These are phyloP conservation scores for Euphorbia schlechtendalii DNA, from an alignment of 441 rosid genomes.

Conservation along the genomic window DNA sequence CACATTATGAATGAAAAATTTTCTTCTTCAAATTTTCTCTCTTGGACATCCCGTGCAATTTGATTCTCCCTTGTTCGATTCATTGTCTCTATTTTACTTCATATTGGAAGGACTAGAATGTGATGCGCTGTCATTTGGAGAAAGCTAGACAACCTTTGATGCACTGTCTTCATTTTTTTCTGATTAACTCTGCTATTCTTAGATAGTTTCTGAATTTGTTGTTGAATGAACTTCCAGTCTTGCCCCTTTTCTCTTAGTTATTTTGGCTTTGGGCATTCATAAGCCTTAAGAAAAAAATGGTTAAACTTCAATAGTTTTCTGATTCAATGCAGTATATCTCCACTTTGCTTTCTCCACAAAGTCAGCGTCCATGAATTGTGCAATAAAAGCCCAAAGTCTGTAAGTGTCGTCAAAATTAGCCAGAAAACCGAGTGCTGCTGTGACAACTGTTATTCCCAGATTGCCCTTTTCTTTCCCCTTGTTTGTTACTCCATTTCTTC, in stretches of 20 bases:
- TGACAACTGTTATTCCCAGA: conserved; percentile 54
- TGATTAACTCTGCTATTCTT: background rate
- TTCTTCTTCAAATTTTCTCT: too few relatives aligned
- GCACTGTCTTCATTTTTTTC: too few relatives aligned
- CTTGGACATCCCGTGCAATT: too few relatives aligned
- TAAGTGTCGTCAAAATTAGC: conserved; percentile 72
- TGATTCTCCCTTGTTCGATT: too few relatives aligned
- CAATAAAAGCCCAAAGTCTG: conserved; percentile 76
- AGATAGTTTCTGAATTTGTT: background rate
- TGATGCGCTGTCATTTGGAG: too few relatives aligned
- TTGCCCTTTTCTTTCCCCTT: conserved; percentile 32
- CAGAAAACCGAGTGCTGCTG: conserved; percentile 71
- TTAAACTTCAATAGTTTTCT: conserved; percentile 55
- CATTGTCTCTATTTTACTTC: too few relatives aligned
- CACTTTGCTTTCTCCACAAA: conserved; percentile 79
- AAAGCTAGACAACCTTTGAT: too few relatives aligned
- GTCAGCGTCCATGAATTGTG: conserved; percentile 81
- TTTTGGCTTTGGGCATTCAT: background rate
- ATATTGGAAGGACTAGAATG: too few relatives aligned
- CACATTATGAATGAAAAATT: too few relatives aligned
- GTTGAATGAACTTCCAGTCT: conserved; percentile 1
- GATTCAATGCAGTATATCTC: conserved; percentile 64
- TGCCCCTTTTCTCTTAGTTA: background rate
- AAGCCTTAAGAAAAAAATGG: conserved; percentile 3
- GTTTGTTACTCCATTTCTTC: conserved; percentile 24